These are phyloP conservation scores for Blastocystis sp. DNA, from an alignment of 352 stramenopile genomes.

Conservation along the genomic window DNA sequence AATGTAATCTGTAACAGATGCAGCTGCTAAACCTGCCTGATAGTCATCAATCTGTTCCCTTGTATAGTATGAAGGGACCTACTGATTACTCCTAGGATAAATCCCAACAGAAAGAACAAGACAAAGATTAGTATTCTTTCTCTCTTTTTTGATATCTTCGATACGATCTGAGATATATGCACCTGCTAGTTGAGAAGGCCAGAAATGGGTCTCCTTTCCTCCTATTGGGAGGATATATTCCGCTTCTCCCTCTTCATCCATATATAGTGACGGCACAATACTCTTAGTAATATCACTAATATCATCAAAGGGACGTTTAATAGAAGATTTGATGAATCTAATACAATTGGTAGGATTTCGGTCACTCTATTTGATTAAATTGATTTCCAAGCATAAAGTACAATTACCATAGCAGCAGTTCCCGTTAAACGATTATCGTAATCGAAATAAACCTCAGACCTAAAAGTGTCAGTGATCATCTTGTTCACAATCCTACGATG, in stretches of 20 bases:
- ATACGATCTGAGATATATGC: constrained; percentile 44
- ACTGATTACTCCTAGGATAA: neutral
- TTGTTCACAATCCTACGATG: constrained; percentile 12
- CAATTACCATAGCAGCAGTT: constrained; percentile 5
- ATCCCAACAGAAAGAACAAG: constrained; percentile 28
- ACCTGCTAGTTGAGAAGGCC: constrained; percentile 3
- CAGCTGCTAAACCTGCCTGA: neutral
- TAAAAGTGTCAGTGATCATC: neutral
- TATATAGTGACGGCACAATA: neutral
- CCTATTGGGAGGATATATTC: neutral
- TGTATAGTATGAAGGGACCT: constrained; percentile 36
- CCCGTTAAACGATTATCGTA: constrained; percentile 38
- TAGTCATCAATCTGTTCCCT: constrained; percentile 19
- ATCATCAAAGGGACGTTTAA: constrained; percentile 18
- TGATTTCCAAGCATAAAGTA: neutral
- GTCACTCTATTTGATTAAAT: neutral
- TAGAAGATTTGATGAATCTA: constrained; percentile 39
- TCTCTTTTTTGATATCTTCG: constrained; percentile 23
- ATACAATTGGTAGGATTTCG: neutral
- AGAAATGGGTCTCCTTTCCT: neutral
- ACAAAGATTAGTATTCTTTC: constrained; percentile 7
- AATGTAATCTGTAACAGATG: neutral
- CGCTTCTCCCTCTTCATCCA: neutral
- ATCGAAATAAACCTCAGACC: constrained; percentile 29
- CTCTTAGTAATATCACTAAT: neutral